These are phyloP conservation scores for Metschnikowia reukaufii DNA, from an alignment of 805 yeast species.

Conservation along the genomic window DNA sequence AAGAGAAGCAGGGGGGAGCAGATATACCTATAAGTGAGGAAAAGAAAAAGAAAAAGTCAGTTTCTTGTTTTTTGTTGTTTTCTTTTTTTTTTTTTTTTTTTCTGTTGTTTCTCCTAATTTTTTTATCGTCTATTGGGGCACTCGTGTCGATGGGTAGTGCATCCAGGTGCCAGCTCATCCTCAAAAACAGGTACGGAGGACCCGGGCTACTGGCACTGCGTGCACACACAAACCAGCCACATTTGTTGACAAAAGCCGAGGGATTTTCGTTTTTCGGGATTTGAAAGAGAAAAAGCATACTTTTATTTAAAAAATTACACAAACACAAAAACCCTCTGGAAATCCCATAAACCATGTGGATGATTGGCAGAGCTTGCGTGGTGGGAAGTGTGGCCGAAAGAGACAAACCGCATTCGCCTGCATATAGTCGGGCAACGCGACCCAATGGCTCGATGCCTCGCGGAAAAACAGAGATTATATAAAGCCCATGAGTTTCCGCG, in stretches of 20 bases:
- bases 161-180: not conserved
- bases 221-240: not conserved
- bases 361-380: no score
- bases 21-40: no score
- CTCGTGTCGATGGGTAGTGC: not conserved
- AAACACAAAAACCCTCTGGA: no score
- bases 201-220: not conserved
- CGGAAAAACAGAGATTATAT: slow-evolving; percentile 15
- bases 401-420: not conserved
- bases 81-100: not conserved
- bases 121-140: not conserved
- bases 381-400: no score
- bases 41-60: no score
- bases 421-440: slow-evolving; percentile 4
- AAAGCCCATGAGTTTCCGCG: slow-evolving; percentile 16
- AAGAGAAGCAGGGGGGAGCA: no score
- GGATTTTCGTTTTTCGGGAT: not conserved
- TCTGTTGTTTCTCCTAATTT: not conserved
- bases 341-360: no score
- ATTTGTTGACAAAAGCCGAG: no score
- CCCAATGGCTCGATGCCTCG: slow-evolving; percentile 7
- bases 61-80: not conserved
- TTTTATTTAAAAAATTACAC: no score
- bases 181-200: not conserved
- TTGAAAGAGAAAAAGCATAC: no score